Evolutionary conservation across 345 rosid species (phyloP), one percentile per base, ranked within the genome.

Genomic region (Balakata baccata): DNA sequence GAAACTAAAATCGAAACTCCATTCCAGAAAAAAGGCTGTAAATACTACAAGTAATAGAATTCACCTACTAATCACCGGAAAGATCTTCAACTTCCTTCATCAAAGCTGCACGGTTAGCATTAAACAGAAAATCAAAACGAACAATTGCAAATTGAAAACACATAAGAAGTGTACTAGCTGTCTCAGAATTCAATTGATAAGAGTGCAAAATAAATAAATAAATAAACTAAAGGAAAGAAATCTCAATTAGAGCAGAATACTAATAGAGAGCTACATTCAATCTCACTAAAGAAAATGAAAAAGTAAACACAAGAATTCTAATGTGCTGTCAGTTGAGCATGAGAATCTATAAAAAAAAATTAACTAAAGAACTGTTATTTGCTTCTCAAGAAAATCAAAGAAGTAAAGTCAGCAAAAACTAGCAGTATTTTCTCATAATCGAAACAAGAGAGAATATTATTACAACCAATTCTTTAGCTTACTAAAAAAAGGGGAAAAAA

Each of bases 1-100:
- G 74, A 43, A 85, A 75, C 65, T 74, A 82, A 74, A 68, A 78
- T 20, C 81, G 46, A 16, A 79, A 58, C 69, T 79, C 89, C 96
- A 90, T 90, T 20, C 64, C 22, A 65, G 63, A 20, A 75, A 70
- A 23, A 12, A n/a, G 54, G 18, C 57, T 80, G 34, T 23, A 47
- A 69, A 65, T n/a, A 71, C 73, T 53, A 74, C 75, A 58, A 49
- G 43, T 18, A 43, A 57, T 20, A 43, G 60, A 63, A 47, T 18
- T 71, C 64, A 73, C 68, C 58, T 29, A 17, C 51, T 66, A 62
- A 70, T 64, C 52, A 17, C 38, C 7, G 18, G 45, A 52, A 69
- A 61, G 14, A 53, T 47, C 52, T 59, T 65, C 73, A 29, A 51
- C 3, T 58, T 59, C 74, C 60, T 63, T 50, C 47, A 29, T 23